Percentiles rank a stretch among this genome's conserved stretches.
Evolutionary conservation across 2,329 filamentous ascomycete genomes (phyloP).

Genomic region (Pleurostoma richardsiae): DNA sequence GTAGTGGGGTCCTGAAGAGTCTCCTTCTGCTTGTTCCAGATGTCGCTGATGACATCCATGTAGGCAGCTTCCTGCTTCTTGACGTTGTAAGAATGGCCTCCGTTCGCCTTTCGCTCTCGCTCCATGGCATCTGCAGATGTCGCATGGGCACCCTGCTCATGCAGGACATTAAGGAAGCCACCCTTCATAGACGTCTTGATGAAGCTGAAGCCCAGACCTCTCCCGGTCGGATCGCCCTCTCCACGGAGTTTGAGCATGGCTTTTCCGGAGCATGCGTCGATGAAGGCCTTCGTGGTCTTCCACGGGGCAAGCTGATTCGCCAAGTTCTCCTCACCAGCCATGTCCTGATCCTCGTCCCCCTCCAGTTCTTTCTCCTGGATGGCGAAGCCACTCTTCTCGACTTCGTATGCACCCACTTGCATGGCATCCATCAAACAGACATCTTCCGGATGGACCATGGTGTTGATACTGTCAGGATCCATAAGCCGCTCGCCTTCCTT

Average conservation of each 20-base stretch:
- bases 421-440: conserved; percentile 93
- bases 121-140: conserved; percentile 79
- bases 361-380: conserved; percentile 62
- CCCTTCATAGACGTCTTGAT: conserved; percentile 99
- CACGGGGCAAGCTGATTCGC: conserved; percentile 91
- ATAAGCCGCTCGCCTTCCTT: conserved; percentile 68
- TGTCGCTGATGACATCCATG: conserved; percentile 82
- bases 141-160: conserved; percentile 49
- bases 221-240: conserved; percentile 88
- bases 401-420: conserved; percentile 88
- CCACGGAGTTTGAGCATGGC: conserved; percentile 95
- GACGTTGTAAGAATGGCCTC: conserved; percentile 96
- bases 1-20: conserved; percentile 71
- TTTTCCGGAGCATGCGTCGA: conserved; percentile 89
- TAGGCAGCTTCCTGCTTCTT: conserved; percentile 91
- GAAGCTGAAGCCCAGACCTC: conserved; percentile 92
- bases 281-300: conserved; percentile 95
- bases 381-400: conserved; percentile 82
- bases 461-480: conserved; percentile 73
- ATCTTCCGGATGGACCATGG: conserved; percentile 92
- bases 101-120: conserved; percentile 81
- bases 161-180: conserved; percentile 79
- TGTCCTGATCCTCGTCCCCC: conserved; percentile 59
- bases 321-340: conserved; percentile 63
- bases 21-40: conserved; percentile 84